Conservation (phyloP, 169 alveolate species). For the Eimeria praecox region DNA sequence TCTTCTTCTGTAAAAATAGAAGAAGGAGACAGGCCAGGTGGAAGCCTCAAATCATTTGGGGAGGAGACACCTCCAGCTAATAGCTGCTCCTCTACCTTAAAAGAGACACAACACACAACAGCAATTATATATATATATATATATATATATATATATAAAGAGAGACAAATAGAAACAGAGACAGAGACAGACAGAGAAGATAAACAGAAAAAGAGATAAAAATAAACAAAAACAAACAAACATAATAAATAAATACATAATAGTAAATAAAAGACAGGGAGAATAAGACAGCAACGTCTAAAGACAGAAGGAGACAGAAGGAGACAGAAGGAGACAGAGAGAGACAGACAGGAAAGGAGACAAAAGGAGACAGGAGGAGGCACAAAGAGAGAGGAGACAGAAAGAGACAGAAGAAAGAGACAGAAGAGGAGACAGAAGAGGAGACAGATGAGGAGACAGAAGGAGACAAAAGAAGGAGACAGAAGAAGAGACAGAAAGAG, state of each 20-base stretch:
- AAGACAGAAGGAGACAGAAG: background rate
- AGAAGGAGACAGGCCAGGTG: slow-evolving; percentile 47
- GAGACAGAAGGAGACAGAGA: background rate
- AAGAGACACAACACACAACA: background rate
- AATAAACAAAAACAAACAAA: no score
- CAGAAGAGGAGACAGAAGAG: background rate
- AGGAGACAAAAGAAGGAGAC: background rate
- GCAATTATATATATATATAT: no score
- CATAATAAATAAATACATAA: no score
- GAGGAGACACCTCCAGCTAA: slow-evolving; percentile 34
- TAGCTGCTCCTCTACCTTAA: slow-evolving; percentile 78
- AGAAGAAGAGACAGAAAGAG: background rate
- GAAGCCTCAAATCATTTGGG: slow-evolving; percentile 61
- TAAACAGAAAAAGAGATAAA: no score
- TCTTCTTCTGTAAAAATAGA: slow-evolving; percentile 59
- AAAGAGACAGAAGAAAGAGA: slow-evolving; percentile 11
- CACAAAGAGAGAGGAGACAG: slow-evolving; percentile 15
- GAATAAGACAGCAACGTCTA: background rate
- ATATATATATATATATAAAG: no score
- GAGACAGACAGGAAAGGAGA: no score
- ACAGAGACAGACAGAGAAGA: no score
- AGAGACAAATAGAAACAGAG: no score
- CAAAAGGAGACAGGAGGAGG: background rate
- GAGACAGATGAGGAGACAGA: no score
- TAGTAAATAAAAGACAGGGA: background rate